A percentile compares a stretch with the other conserved stretches of the same genome.
Conservation (phyloP, 805 yeast genomes). For the Pichia rugopelliculosa region DNA sequence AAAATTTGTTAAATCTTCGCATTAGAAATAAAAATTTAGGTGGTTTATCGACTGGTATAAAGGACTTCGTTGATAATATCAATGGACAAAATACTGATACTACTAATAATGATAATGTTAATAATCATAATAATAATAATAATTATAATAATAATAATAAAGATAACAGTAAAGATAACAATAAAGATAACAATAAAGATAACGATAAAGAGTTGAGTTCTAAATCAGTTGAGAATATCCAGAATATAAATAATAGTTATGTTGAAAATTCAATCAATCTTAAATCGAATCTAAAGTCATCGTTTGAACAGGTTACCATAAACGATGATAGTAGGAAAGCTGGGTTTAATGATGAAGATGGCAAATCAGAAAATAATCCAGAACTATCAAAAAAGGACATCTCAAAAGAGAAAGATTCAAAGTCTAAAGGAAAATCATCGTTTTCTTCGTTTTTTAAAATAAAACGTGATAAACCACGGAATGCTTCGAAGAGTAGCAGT, state of each 20-base stretch:
- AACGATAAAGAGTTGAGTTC: no score
- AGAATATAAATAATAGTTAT: not conserved
- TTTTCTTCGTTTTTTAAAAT: constrained; percentile 16
- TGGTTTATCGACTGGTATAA: no score
- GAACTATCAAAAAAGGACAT: not conserved
- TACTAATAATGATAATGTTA: no score
- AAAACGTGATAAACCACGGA: constrained; percentile 11
- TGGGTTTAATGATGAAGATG: not conserved
- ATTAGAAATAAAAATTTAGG: not conserved
- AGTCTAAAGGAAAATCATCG: constrained; percentile 11
- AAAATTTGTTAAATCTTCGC: not conserved
- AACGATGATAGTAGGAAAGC: not conserved
- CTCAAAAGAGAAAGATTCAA: constrained; percentile 6
- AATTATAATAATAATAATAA: no score
- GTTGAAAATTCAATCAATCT: not conserved
- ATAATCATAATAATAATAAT: no score
- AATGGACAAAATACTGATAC: no score
- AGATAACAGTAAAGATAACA: no score
- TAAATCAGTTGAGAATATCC: not conserved
- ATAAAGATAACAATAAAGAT: not conserved
- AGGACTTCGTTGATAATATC: no score
- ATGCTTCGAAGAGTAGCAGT: not conserved
- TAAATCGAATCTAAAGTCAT: not conserved
- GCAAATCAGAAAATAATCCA: not conserved
- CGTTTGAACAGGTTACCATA: not conserved